These are phyloP conservation scores for Schizothecium vesticola DNA, from an alignment of 495 filamentous ascomycete genomes.

Conservation along the genomic window DNA sequence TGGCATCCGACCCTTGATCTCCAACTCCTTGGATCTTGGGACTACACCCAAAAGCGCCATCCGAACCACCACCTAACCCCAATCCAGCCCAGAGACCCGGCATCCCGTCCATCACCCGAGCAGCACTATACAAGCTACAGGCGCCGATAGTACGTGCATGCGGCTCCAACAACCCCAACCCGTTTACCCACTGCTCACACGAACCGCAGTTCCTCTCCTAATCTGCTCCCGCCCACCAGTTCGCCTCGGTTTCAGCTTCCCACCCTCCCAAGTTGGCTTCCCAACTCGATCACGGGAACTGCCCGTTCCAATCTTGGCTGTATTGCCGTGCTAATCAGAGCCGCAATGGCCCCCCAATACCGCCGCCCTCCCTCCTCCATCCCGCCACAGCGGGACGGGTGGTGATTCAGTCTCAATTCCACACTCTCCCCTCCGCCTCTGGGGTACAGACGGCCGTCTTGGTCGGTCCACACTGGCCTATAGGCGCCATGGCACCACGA, in stretches of 20 bases:
- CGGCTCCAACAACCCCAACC: not conserved
- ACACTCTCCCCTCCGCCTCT: not conserved
- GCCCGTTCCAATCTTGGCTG: constrained; percentile 12
- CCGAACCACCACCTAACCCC: not conserved
- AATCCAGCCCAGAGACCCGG: not conserved
- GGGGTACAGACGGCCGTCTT: not conserved
- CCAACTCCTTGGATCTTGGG: not conserved
- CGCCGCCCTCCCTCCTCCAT: not conserved
- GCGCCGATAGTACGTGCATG: not conserved
- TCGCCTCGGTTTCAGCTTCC: not conserved
- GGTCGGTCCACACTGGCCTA: not conserved
- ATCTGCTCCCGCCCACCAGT: not conserved
- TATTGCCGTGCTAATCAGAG: constrained; percentile 18
- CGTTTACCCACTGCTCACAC: not conserved
- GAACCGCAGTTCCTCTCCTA: not conserved
- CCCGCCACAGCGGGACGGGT: not conserved
- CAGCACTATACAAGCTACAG: not conserved
- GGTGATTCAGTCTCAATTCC: not conserved
- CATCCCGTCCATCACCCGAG: not conserved
- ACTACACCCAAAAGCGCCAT: not conserved
- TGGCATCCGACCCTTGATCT: not conserved
- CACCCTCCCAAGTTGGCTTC: not conserved
- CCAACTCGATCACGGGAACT: not conserved
- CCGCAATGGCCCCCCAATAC: constrained; percentile 14
- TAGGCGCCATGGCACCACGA: not conserved